Evolutionary conservation across 352 stramenopile species (phyloP).

Genomic region (Thraustochytrium sp.): DNA sequence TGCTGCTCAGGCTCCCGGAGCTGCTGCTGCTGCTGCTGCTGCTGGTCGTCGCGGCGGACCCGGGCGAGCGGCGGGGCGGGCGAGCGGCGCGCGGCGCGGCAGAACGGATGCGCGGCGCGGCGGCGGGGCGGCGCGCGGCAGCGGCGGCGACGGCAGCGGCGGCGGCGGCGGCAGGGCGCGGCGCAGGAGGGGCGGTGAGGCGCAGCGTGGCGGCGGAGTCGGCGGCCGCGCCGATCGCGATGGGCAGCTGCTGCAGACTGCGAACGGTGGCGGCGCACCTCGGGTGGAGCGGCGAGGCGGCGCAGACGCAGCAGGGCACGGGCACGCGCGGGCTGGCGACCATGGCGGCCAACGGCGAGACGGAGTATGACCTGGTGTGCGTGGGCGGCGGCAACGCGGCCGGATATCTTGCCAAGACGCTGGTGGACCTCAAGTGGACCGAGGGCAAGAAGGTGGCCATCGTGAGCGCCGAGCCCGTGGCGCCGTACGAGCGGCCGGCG

Average conservation of each 20-base stretch:
- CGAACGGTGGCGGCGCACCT: not conserved
- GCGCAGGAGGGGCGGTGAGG: no score
- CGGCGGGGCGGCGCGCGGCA: no score
- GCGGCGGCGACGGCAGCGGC: no score
- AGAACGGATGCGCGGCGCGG: no score
- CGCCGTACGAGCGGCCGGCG: slow-evolving; percentile 42
- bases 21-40: no score
- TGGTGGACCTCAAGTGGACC: not conserved
- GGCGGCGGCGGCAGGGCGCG: no score
- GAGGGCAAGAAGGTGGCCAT: slow-evolving; percentile 20
- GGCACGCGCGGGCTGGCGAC: not conserved
- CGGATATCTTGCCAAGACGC: slow-evolving; percentile 9
- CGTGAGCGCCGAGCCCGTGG: slow-evolving; percentile 5
- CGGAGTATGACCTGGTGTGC: slow-evolving; percentile 21
- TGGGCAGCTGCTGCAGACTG: not conserved
- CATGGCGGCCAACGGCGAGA: not conserved
- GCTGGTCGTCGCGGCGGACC: no score
- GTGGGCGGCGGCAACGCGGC: slow-evolving; percentile 22
- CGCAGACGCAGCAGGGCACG: not conserved
- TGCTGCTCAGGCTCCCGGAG: no score
- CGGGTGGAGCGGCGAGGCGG: not conserved
- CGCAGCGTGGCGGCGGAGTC: no score
- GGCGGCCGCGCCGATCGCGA: no score
- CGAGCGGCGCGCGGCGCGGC: no score
- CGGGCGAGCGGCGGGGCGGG: no score